Evolutionary conservation across 1,284 basidiomycete species (phyloP).

Genomic region (Pseudozyma thailandica): DNA sequence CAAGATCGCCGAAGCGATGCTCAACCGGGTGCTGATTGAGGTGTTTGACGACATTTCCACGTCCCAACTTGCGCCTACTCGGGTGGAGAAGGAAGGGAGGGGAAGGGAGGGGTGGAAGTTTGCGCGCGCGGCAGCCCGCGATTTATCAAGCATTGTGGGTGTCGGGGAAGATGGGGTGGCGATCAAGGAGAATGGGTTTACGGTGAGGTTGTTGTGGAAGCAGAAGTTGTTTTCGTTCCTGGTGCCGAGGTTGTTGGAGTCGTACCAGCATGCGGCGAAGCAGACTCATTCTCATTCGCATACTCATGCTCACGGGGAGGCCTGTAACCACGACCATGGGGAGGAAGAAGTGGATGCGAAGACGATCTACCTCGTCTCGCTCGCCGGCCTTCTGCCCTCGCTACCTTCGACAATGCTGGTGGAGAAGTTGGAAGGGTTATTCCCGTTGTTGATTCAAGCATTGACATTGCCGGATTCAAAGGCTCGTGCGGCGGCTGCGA

Average conservation of each 20-base stretch:
- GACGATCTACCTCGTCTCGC: slow-evolving; percentile 82
- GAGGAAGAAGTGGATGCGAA: slow-evolving; percentile 69
- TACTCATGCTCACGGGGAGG: slow-evolving; percentile 7
- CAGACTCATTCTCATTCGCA: slow-evolving; percentile 9
- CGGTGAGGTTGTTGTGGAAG: slow-evolving; percentile 71
- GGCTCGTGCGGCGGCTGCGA: slow-evolving; percentile 82
- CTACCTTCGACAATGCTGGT: slow-evolving; percentile 75
- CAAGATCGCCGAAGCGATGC: slow-evolving; percentile 48
- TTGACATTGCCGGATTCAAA: slow-evolving; percentile 79
- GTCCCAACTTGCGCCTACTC: slow-evolving; percentile 5
- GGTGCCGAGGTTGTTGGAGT: slow-evolving; percentile 78
- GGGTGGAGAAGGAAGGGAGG: slow-evolving; percentile 1
- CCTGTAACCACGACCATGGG: slow-evolving; percentile 12
- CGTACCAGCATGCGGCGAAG: slow-evolving; percentile 13
- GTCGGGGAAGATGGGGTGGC: slow-evolving; percentile 47
- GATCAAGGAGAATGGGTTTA: slow-evolving; percentile 56
- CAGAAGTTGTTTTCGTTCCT: slow-evolving; percentile 83
- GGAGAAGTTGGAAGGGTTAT: slow-evolving; percentile 73
- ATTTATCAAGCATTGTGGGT: slow-evolving; percentile 37
- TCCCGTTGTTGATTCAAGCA: slow-evolving; percentile 87
- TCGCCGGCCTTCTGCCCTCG: slow-evolving; percentile 82
- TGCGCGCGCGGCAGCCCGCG: slow-evolving; percentile 23
- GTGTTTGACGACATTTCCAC: slow-evolving; percentile 43
- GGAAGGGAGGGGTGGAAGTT: slow-evolving; percentile 37
- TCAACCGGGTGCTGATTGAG: slow-evolving; percentile 42